Evolutionary conservation across 1,284 basidiomycete genomes (phyloP).

Genomic region (Sporisorium scitamineum): DNA sequence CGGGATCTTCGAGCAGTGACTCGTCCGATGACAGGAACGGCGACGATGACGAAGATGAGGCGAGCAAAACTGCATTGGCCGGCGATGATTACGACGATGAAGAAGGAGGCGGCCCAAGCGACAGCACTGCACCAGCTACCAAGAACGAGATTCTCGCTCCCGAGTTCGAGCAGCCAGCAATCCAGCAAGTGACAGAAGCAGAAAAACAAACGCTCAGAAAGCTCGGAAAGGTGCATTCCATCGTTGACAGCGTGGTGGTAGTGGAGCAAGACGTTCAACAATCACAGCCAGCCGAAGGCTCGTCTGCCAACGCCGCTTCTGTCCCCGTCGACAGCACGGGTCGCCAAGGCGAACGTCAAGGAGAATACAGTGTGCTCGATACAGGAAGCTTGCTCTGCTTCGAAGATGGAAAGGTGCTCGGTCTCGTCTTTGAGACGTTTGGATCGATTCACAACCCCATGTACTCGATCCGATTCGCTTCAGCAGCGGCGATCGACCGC

Average conservation of each 20-base stretch:
- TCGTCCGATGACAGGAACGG: conserved; percentile 38
- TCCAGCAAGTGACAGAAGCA: conserved; percentile 33
- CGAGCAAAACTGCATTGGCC: background rate
- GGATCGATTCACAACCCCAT: conserved; percentile 85
- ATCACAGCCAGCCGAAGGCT: conserved; percentile 5
- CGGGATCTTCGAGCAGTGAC: conserved; percentile 24
- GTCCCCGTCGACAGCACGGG: conserved; percentile 51
- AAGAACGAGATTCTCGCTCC: conserved; percentile 60
- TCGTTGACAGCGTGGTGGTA: conserved; percentile 64
- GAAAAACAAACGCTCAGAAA: conserved; percentile 46
- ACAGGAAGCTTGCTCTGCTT: conserved; percentile 87
- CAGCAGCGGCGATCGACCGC: conserved; percentile 65
- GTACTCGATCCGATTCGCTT: conserved; percentile 77
- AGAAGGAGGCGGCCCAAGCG: conserved; percentile 22
- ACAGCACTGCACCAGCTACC: conserved; percentile 43
- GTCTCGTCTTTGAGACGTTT: conserved; percentile 89
- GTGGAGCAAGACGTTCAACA: conserved; percentile 59
- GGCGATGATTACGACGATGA: conserved; percentile 51
- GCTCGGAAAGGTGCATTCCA: conserved; percentile 62
- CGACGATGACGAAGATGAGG: conserved; percentile 16
- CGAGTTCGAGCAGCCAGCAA: conserved; percentile 37
- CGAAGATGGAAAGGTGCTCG: conserved; percentile 82
- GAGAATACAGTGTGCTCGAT: conserved; percentile 79
- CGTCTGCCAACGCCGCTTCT: conserved; percentile 1
- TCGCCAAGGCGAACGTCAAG: conserved; percentile 45